Conservation (phyloP, 768 basidiomycete species). For the Dacryopinax spathularia region DNA sequence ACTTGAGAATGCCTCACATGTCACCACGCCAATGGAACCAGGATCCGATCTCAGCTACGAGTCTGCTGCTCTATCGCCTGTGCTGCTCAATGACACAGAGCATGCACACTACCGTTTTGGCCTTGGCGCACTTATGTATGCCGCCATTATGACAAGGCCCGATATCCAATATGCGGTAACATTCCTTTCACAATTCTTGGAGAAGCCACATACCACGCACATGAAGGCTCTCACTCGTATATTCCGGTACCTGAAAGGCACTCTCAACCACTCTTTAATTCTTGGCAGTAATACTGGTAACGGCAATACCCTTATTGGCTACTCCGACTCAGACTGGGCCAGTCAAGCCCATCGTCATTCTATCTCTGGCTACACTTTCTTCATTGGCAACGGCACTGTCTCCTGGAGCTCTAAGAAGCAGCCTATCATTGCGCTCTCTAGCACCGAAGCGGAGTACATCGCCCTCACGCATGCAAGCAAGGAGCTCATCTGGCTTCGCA, state of each 20-base stretch:
- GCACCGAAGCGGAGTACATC: constrained; percentile 34
- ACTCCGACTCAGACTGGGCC: constrained; percentile 26
- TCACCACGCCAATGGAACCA: too few relatives aligned
- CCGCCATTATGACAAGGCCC: constrained; percentile 11
- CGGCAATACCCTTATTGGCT: constrained; percentile 14
- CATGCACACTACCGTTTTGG: too few relatives aligned
- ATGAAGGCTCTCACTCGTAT: constrained; percentile 30
- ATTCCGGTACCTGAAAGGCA: constrained; percentile 29
- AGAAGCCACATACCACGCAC: constrained; percentile 24
- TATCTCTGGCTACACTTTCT: constrained; percentile 24
- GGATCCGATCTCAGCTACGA: too few relatives aligned
- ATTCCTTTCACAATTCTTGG: constrained; percentile 20
- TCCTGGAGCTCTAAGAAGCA: constrained; percentile 33
- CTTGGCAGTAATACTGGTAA: constrained; percentile 14
- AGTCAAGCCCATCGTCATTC: constrained; percentile 18
- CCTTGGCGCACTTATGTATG: too few relatives aligned
- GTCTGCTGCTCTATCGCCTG: too few relatives aligned
- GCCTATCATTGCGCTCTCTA: constrained; percentile 26
- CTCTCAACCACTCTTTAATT: constrained; percentile 17
- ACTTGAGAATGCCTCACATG: constrained; percentile 15
- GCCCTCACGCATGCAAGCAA: constrained; percentile 23
- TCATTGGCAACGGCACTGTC: constrained; percentile 25
- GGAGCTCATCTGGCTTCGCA: constrained; percentile 26
- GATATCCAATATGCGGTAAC: constrained; percentile 15
- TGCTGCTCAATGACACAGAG: too few relatives aligned